These are phyloP conservation scores for Jatropha podagrica DNA, from an alignment of 441 rosid species.

Conservation along the genomic window DNA sequence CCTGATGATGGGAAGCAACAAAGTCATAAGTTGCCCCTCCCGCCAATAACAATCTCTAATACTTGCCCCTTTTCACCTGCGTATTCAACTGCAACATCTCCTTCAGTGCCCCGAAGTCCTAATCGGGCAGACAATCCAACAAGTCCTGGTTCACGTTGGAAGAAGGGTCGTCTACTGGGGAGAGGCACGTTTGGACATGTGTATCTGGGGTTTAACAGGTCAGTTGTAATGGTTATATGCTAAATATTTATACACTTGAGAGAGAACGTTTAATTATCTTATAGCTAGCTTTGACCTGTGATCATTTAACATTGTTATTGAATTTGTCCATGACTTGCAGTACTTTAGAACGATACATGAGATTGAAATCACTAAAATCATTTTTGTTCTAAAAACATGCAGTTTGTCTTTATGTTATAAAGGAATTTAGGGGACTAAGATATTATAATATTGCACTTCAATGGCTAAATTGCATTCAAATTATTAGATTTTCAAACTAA, in stretches of 20 bases:
- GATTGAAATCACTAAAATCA: background rate
- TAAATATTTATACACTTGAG: background rate
- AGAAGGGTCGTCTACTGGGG: slow-evolving; percentile 75
- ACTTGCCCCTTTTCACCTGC: slow-evolving; percentile 69
- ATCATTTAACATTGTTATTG: background rate
- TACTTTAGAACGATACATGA: background rate
- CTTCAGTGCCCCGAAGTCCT: slow-evolving; percentile 90
- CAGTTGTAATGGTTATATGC: background rate
- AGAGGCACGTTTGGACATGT: slow-evolving; percentile 95
- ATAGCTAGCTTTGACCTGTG: background rate
- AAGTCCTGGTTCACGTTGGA: slow-evolving; percentile 84
- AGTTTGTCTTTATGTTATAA: background rate
- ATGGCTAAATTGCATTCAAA: background rate
- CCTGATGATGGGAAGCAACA: slow-evolving; percentile 66
- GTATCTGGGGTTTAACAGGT: slow-evolving; percentile 91
- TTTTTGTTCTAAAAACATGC: background rate
- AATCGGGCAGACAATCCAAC: slow-evolving; percentile 63
- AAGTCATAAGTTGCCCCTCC: slow-evolving; percentile 84
- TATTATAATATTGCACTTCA: background rate
- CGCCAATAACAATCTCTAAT: slow-evolving; percentile 65
- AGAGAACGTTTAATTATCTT: background rate
- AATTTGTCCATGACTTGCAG: background rate
- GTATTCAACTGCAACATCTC: slow-evolving; percentile 74
- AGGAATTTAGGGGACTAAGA: background rate
- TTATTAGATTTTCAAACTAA: background rate